Evolutionary conservation across 306 rosid genomes (phyloP).

Genomic region (Albizia julibrissin): DNA sequence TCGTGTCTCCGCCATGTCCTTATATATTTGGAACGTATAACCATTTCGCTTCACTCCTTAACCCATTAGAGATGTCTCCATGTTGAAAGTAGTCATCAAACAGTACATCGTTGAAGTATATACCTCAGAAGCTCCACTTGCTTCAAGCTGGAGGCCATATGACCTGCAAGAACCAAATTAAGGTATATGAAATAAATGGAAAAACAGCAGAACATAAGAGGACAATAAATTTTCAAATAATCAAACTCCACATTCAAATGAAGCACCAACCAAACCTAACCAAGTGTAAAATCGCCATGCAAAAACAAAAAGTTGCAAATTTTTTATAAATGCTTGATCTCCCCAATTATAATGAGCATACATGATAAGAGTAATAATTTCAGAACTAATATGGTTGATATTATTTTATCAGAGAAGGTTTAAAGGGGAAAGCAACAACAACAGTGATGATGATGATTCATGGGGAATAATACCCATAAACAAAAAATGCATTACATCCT

Average conservation of each 20-base stretch:
- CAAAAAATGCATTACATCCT: not conserved
- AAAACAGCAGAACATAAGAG: not conserved
- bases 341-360: constrained; percentile 23
- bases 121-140: constrained; percentile 44
- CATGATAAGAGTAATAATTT: constrained; percentile 5
- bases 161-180: constrained; percentile 55
- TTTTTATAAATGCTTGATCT: constrained; percentile 16
- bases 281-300: not conserved
- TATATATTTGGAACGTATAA: constrained; percentile 62
- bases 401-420: constrained; percentile 1
- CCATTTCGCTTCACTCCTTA: constrained; percentile 77
- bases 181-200: constrained; percentile 20
- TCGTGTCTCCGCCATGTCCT: constrained; percentile 93
- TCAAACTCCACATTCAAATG: not conserved
- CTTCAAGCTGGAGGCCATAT: constrained; percentile 74
- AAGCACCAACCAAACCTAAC: constrained; percentile 14
- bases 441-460: not conserved
- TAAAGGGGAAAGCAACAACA: not conserved
- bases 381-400: constrained; percentile 23
- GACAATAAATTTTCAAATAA: constrained; percentile 17
- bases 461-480: no score
- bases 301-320: constrained; percentile 1
- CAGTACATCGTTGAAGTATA: constrained; percentile 38
- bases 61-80: constrained; percentile 65
- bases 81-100: constrained; percentile 44